Percentiles rank a stretch among this genome's conserved stretches.
Conservation (phyloP, 2,329 filamentous ascomycete species). For the Aureobasidium sp. region DNA sequence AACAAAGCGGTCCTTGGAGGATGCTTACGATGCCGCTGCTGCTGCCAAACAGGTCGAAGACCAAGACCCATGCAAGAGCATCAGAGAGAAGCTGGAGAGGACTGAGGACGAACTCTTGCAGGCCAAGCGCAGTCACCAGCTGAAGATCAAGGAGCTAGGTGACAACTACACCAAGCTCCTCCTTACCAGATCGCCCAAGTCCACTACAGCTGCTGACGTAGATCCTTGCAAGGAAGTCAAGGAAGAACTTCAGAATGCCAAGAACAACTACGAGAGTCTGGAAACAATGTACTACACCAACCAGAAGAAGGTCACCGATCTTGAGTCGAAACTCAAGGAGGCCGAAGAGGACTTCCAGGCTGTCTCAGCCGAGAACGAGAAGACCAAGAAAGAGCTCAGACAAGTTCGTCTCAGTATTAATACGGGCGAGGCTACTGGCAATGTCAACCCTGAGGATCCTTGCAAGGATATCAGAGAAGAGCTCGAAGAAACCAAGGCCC, state of each 20-base stretch:
- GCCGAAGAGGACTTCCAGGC: neutral
- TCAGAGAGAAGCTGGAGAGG: neutral
- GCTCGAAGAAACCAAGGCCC: neutral
- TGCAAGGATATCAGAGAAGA: neutral
- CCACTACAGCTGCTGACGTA: neutral
- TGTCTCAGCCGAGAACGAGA: neutral
- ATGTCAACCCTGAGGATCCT: neutral
- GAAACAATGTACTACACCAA: no score
- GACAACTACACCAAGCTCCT: neutral
- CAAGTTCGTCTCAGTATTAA: neutral
- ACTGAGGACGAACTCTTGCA: neutral
- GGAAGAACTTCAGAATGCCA: neutral
- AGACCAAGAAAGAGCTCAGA: neutral
- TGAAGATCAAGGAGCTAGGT: neutral
- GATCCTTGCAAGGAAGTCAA: neutral
- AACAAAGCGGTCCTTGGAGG: neutral
- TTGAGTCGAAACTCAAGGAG: neutral
- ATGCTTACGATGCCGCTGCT: neutral
- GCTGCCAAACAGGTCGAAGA: neutral
- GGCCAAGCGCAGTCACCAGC: neutral
- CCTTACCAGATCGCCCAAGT: neutral
- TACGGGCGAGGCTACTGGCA: neutral
- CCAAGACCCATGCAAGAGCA: no score
- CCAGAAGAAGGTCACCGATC: no score
- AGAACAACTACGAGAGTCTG: neutral